These are phyloP conservation scores for Paracoccidioides brasiliensis DNA, from an alignment of 2,329 filamentous ascomycete genomes.

Conservation along the genomic window DNA sequence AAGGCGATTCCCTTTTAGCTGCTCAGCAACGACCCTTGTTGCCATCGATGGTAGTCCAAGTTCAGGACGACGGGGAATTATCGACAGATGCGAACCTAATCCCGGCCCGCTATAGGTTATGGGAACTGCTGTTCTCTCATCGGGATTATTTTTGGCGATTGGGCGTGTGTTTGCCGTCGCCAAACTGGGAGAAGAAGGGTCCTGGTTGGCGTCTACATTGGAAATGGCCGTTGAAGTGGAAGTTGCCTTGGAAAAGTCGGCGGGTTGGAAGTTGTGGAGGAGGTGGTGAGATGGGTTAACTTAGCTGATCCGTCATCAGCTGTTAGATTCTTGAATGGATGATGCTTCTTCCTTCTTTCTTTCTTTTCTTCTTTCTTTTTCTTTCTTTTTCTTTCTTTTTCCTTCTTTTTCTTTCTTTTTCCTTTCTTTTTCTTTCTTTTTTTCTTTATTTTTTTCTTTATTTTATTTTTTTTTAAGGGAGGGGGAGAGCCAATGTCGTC, in stretches of 20 bases:
- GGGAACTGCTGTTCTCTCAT: slow-evolving; percentile 87
- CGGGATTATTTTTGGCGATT: slow-evolving; percentile 94
- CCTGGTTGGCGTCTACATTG: background rate
- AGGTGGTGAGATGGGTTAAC: background rate
- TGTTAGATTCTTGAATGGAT: background rate
- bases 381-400: background rate
- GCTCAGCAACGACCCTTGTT: slow-evolving; percentile 3
- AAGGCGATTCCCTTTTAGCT: background rate
- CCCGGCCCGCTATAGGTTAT: slow-evolving; percentile 57
- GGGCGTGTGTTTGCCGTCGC: slow-evolving; percentile 67
- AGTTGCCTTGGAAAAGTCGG: slow-evolving; percentile 5
- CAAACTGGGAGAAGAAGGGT: slow-evolving; percentile 2
- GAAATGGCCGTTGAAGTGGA: slow-evolving; percentile 4
- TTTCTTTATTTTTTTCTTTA: background rate
- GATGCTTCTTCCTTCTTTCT: background rate
- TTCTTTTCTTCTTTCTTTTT: background rate
- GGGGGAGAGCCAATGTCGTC: too few relatives aligned
- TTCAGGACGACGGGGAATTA: slow-evolving; percentile 11
- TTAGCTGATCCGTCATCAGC: too few relatives aligned
- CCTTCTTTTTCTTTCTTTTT: background rate
- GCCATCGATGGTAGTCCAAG: slow-evolving; percentile 22
- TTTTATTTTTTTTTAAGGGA: background rate
- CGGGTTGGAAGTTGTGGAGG: background rate
- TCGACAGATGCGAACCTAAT: slow-evolving; percentile 21
- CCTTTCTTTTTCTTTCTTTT: background rate